A percentile compares a stretch with the other conserved stretches of the same genome.
These are phyloP conservation scores for Aureobasidium melanogenum DNA, from an alignment of 2,329 filamentous ascomycete genomes.

Conservation along the genomic window DNA sequence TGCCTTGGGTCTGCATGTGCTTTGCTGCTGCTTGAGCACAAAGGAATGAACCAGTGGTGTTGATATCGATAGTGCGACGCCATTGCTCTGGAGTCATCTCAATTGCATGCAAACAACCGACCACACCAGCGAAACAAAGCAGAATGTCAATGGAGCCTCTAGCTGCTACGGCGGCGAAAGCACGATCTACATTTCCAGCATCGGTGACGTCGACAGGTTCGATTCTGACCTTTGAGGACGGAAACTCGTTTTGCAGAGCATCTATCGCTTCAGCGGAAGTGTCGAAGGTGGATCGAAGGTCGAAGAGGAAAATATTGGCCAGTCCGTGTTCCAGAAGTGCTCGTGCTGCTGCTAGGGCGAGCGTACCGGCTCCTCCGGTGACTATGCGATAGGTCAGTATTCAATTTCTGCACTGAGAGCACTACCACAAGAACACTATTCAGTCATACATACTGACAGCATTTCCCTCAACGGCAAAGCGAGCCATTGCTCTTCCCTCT, in stretches of 20 bases:
- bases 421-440: too few relatives aligned
- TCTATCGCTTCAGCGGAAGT: slow-evolving; percentile 35
- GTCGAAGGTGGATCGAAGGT: slow-evolving; percentile 40
- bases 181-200: slow-evolving; percentile 36
- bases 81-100: slow-evolving; percentile 52
- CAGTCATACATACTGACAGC: slow-evolving; percentile 39
- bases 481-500: slow-evolving; percentile 34
- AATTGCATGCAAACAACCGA: slow-evolving; percentile 52
- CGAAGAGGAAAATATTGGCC: slow-evolving; percentile 50
- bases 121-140: slow-evolving; percentile 60
- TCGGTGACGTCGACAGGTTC: slow-evolving; percentile 53
- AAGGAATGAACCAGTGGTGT: slow-evolving; percentile 62
- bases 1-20: slow-evolving; percentile 44
- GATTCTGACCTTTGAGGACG: slow-evolving; percentile 41
- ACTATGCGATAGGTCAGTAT: slow-evolving; percentile 30
- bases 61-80: slow-evolving; percentile 59
- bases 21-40: slow-evolving; percentile 56
- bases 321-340: slow-evolving; percentile 63
- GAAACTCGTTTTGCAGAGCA: slow-evolving; percentile 46
- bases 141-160: slow-evolving; percentile 49
- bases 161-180: slow-evolving; percentile 32
- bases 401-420: too few relatives aligned
- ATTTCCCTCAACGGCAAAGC: slow-evolving; percentile 46
- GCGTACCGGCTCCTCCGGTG: slow-evolving; percentile 57
- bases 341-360: slow-evolving; percentile 49